Evolutionary conservation across 208 protist species (phyloP).

Genomic region (Trichomonas tenax): DNA sequence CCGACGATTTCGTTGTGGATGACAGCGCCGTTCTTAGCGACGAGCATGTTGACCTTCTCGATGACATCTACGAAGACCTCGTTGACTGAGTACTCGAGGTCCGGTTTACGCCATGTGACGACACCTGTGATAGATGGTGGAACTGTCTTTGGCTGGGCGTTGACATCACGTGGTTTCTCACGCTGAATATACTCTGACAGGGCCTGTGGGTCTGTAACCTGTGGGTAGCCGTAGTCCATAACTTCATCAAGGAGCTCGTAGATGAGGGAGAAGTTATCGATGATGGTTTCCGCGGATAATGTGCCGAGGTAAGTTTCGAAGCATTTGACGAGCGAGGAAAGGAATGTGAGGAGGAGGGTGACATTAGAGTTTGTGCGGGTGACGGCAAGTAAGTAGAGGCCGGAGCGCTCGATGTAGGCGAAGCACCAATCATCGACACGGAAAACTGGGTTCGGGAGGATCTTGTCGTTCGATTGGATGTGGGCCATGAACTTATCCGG

Average conservation of each 20-base stretch:
- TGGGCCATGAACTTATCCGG: background rate
- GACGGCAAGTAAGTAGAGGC: conserved; percentile 52
- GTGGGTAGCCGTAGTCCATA: conserved; percentile 78
- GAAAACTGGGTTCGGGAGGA: background rate
- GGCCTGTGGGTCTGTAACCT: conserved; percentile 16
- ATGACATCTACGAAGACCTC: conserved; percentile 78
- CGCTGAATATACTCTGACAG: conserved; percentile 20
- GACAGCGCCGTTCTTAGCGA: conserved; percentile 54
- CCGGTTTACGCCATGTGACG: conserved; percentile 55
- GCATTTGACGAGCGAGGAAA: conserved; percentile 63
- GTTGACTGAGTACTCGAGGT: conserved; percentile 67
- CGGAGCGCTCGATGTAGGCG: background rate
- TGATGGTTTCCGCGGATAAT: conserved; percentile 62
- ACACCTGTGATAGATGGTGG: conserved; percentile 52
- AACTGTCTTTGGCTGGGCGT: background rate
- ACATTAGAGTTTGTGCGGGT: conserved; percentile 77
- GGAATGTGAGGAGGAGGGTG: conserved; percentile 71
- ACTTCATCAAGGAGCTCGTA: conserved; percentile 84
- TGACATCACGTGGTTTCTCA: background rate
- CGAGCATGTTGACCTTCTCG: conserved; percentile 69
- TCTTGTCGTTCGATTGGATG: background rate
- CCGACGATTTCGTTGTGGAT: conserved; percentile 68
- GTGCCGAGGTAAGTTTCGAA: conserved; percentile 32
- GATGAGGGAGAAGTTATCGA: conserved; percentile 81
- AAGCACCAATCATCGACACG: conserved; percentile 4